Evolutionary conservation across 768 basidiomycete genomes (phyloP), one percentile per base, ranked within the genome.

Genomic region (Russula lepida): DNA sequence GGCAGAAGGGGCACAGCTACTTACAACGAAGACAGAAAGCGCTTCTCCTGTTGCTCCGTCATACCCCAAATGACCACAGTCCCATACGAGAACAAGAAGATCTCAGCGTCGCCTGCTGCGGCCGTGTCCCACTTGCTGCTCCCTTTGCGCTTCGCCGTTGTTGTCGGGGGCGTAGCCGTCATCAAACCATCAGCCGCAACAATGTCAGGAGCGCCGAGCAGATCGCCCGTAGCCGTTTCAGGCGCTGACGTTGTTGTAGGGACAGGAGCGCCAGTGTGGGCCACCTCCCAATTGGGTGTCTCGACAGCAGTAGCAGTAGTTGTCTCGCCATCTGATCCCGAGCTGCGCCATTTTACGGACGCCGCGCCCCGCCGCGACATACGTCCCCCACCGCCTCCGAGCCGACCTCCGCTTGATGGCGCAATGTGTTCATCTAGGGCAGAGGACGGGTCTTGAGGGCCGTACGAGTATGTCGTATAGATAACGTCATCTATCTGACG

Each of bases 1-100:
- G 44, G 32, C 21, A 39, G 17, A 56, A 21, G 1, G n/a, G 43
- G 21, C 43, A 39, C 48, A 23, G 43, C 52, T 30, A 77, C 90
- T 74, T 69, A 95, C 95, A 98, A 81, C 23, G 93, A 94, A 28
- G 88, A 84, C 63, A 98, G 74, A 68, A 98, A 93, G 9, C 93
- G 79, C 71, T 83, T 89, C 76, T 98, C 95, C 69, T 97, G 91
- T 6, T 84, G 77, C 71, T 97, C 92, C 41, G 90, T 87, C 94
- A 98, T 97, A 27, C 95, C 95, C 95, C 95, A 98, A 54, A 95
- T 90, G 27, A 98, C 95, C 28, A 95, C 89, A 0, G 92, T 94
- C 13, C 95, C 95, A 70, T 95, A 97, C 64, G 88, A 83, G 73
- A 97, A 98, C 65, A 97, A 74, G 72, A 95, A 97, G 57, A 97